phyloP scores from a whole-genome alignment of 371 early-diverging fungal species.

The Choanephora cucurbitarum region DNA sequence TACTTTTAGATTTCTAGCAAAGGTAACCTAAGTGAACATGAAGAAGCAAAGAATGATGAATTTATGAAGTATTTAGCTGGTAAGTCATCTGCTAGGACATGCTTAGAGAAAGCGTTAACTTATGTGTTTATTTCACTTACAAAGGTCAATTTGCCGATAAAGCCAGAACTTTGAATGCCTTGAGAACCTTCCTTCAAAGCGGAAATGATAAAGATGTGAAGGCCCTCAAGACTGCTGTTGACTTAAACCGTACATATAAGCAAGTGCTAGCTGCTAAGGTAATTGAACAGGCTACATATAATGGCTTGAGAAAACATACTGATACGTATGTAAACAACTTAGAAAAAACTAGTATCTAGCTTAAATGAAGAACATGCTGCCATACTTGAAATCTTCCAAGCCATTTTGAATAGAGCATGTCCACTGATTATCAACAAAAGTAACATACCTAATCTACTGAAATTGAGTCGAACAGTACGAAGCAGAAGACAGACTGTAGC shows the following conservation, averaged over 20 bases:
- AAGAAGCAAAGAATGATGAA: conserved; percentile 26
- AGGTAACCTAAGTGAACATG: conserved; percentile 26
- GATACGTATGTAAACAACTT: too few species aligned
- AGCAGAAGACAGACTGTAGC: conserved; percentile 22
- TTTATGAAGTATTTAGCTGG: conserved; percentile 52
- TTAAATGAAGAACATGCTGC: conserved; percentile 63
- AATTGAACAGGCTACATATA: too few species aligned
- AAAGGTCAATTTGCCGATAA: conserved; percentile 59
- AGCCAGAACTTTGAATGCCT: conserved; percentile 30
- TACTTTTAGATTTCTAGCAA: neutral
- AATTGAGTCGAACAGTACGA: conserved; percentile 9
- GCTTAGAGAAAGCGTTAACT: too few species aligned
- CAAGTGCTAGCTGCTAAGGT: conserved; percentile 32
- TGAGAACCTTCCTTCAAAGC: conserved; percentile 27
- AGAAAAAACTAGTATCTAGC: conserved; percentile 68
- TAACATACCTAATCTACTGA: conserved; percentile 27
- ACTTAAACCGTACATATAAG: conserved; percentile 31
- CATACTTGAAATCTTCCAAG: conserved; percentile 67
- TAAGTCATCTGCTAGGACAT: too few species aligned
- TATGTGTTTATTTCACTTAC: conserved; percentile 15
- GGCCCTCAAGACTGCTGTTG: conserved; percentile 21
- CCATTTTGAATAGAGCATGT: conserved; percentile 64
- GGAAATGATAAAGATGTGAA: conserved; percentile 26
- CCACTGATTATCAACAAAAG: conserved; percentile 51
- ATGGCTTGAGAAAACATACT: too few species aligned